Evolutionary conservation across 164 flowering plant species (phyloP).

Genomic region (Macadamia integrifolia): DNA sequence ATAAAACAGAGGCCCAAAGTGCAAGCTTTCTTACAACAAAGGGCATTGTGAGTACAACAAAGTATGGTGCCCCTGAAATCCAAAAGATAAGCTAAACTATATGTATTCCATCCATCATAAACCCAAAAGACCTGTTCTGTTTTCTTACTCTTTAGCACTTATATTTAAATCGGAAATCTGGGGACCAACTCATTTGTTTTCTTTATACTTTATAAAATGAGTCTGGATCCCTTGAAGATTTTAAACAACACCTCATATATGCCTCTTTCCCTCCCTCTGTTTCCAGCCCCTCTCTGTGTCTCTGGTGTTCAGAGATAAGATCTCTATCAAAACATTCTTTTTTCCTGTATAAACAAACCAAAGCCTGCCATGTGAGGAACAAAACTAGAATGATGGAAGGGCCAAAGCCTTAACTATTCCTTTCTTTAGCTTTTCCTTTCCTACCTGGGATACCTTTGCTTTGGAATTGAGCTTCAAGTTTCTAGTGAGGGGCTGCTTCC

Average conservation of each 20-base stretch:
- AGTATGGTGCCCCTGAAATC: too few relatives aligned
- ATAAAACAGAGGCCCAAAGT: too few relatives aligned
- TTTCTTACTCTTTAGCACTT: neutral
- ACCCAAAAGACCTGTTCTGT: too few relatives aligned
- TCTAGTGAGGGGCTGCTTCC: conserved; percentile 20
- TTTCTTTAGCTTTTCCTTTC: conserved; percentile 19
- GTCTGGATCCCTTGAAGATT: neutral
- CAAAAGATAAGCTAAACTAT: neutral
- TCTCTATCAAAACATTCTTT: conserved; percentile 22
- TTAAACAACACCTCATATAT: conserved; percentile 9
- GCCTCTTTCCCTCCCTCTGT: conserved; percentile 22
- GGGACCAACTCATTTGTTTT: neutral
- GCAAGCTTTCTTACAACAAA: neutral
- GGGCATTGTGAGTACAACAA: neutral
- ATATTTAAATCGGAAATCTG: neutral
- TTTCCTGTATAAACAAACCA: conserved; percentile 11
- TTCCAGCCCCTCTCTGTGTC: neutral
- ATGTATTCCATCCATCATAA: too few relatives aligned
- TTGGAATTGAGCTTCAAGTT: conserved; percentile 12
- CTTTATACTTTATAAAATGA: neutral
- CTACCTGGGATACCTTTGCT: conserved; percentile 12
- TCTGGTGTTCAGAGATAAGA: conserved; percentile 12
- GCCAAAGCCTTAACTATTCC: conserved; percentile 10
- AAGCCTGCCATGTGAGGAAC: neutral
- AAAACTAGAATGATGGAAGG: neutral